These are phyloP conservation scores for Glomus cerebriforme DNA, from an alignment of 192 early-diverging fungal species.

Conservation along the genomic window DNA sequence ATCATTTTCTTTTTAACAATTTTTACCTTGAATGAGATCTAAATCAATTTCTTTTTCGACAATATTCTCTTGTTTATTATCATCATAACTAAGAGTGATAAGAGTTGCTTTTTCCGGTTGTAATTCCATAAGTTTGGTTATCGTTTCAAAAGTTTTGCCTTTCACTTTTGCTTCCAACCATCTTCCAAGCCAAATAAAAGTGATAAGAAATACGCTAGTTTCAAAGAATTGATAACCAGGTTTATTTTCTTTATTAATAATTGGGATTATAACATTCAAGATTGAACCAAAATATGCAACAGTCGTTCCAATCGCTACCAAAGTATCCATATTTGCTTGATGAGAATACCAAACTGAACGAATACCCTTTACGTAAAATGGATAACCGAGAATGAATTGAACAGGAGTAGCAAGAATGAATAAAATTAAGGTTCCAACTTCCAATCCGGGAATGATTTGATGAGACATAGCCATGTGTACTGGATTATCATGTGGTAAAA, in stretches of 20 bases:
- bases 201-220: conserved; percentile 73
- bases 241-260: conserved; percentile 18
- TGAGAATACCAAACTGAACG: conserved; percentile 59
- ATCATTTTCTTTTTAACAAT: neutral
- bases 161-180: conserved; percentile 81
- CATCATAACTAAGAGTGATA: conserved; percentile 39
- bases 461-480: conserved; percentile 46
- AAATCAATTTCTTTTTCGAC: conserved; percentile 51
- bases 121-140: conserved; percentile 73
- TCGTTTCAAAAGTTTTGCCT: conserved; percentile 75
- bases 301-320: conserved; percentile 73
- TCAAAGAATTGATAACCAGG: conserved; percentile 69
- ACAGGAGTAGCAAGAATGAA: conserved; percentile 70
- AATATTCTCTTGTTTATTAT: conserved; percentile 32
- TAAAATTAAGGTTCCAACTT: conserved; percentile 53
- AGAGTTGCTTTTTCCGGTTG: conserved; percentile 72
- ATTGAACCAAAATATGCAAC: conserved; percentile 65
- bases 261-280: conserved; percentile 27
- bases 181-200: conserved; percentile 81
- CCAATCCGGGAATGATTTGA: conserved; percentile 58
- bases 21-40: conserved; percentile 58
- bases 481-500: conserved; percentile 51
- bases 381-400: conserved; percentile 68
- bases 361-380: conserved; percentile 71
- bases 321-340: conserved; percentile 80